phyloP scores from a whole-genome alignment of 176 grass and related monocot species.

The Thalia dealbata region DNA sequence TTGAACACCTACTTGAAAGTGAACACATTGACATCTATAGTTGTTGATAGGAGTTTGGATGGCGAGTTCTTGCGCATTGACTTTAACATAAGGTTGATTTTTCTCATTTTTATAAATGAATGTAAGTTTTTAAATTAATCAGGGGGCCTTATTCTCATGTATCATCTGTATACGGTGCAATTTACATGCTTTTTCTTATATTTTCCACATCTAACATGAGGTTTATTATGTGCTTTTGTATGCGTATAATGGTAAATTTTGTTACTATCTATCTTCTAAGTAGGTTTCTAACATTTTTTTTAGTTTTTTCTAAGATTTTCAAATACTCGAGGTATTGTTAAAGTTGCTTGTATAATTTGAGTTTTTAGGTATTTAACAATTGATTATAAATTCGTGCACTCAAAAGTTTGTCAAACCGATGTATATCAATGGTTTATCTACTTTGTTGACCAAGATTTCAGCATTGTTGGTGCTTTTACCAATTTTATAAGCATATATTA shows the following conservation, averaged over 20 bases:
- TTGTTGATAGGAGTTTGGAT: constrained; percentile 96
- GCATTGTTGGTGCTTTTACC: too few species aligned
- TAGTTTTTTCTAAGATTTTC: background rate
- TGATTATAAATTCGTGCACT: background rate
- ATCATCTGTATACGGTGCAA: too few species aligned
- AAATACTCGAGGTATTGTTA: background rate
- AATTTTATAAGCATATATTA: too few species aligned
- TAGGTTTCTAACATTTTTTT: background rate
- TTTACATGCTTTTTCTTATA: too few species aligned
- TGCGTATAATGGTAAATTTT: background rate
- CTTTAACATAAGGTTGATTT: constrained; percentile 73
- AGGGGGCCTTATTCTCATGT: background rate
- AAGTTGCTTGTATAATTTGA: background rate
- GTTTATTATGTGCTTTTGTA: background rate
- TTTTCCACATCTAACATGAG: background rate
- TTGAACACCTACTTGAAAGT: constrained; percentile 78
- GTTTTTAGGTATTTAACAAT: background rate
- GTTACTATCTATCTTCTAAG: background rate
- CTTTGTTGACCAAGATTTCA: too few species aligned
- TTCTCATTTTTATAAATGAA: background rate
- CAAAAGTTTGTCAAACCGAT: too few species aligned
- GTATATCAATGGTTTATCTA: too few species aligned
- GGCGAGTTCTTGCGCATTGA: constrained; percentile 87
- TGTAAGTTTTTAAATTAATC: background rate
- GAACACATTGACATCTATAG: constrained; percentile 70